Evolutionary conservation across 352 stramenopile genomes (phyloP).

Genomic region (Phytophthora quininea): DNA sequence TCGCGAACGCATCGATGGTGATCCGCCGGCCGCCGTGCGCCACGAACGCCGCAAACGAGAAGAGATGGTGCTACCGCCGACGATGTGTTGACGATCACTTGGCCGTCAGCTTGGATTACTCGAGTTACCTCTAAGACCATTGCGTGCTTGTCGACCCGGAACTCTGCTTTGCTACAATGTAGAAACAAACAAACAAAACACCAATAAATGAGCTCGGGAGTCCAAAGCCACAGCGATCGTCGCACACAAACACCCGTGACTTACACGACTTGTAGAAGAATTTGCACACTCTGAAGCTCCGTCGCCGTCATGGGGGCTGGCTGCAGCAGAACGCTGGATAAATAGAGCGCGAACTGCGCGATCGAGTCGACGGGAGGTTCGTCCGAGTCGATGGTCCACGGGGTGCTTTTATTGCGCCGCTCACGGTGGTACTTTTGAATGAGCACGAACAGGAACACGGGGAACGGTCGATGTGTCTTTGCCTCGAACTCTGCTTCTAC

Average conservation of each 20-base stretch:
- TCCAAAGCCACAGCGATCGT: not conserved
- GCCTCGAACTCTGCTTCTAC: slow-evolving; percentile 88
- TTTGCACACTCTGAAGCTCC: slow-evolving; percentile 74
- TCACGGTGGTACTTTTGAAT: slow-evolving; percentile 90
- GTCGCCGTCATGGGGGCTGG: slow-evolving; percentile 54
- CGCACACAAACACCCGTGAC: slow-evolving; percentile 24
- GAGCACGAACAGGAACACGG: slow-evolving; percentile 70
- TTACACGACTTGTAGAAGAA: slow-evolving; percentile 86
- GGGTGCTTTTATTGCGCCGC: slow-evolving; percentile 49
- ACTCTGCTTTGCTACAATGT: slow-evolving; percentile 44
- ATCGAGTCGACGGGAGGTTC: slow-evolving; percentile 84
- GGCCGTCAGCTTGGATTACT: slow-evolving; percentile 42
- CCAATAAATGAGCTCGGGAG: slow-evolving; percentile 4
- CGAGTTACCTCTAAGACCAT: slow-evolving; percentile 42
- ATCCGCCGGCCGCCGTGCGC: slow-evolving; percentile 7
- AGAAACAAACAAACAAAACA: not conserved
- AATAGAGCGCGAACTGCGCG: slow-evolving; percentile 79
- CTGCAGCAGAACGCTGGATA: slow-evolving; percentile 66
- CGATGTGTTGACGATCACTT: slow-evolving; percentile 43
- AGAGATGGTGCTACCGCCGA: slow-evolving; percentile 10
- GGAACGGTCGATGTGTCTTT: slow-evolving; percentile 80
- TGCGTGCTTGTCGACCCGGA: slow-evolving; percentile 43
- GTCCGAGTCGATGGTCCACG: slow-evolving; percentile 60
- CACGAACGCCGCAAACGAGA: slow-evolving; percentile 21
- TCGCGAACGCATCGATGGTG: slow-evolving; percentile 18